Evolutionary conservation across 2,329 filamentous ascomycete genomes (phyloP), one percentile per base, ranked within the genome.

Genomic region (Exophiala mesophila): DNA sequence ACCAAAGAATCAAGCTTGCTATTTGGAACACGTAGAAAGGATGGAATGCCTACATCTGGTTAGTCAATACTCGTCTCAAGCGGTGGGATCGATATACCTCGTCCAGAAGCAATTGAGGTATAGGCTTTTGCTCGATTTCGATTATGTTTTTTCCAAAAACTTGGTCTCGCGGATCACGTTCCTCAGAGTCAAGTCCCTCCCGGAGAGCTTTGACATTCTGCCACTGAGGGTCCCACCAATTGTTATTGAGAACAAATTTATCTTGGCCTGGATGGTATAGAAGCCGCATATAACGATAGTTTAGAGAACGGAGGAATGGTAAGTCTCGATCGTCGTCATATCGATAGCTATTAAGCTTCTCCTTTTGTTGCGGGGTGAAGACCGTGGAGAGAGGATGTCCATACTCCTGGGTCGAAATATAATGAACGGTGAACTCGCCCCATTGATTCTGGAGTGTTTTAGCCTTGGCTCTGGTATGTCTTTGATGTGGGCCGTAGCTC

Each of bases 1-100:
- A 96, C 92, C 92, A 98, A 3, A 98, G 77, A 29, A 94, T 66
- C 53, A 98, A 71, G 70, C 92, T 97, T 35, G 89, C 90, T 57
- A 97, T 83, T 65, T 98, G 92, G 61, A 98, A 98, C 42, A 98
- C 84, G 62, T 98, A 98, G 63, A 98, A 98, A 0, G 92, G 94
- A 60, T 98, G 92, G 57, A 98, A 88, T 15, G 87, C 88, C 78
- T 87, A 13, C 21, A 8, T 36, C 38, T 59, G 42, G n/a, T n/a
- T n/a, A n/a, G n/a, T n/a, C n/a, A n/a, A n/a, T n/a, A n/a, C n/a
- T n/a, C n/a, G n/a, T n/a, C n/a, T n/a, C n/a, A n/a, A n/a, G n/a
- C n/a, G n/a, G n/a, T n/a, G n/a, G 6, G 13, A 13, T 9, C n/a
- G 17, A 58, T 65, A 53, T 62, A 87, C 83, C 70, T 98, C 92